Percentiles rank a stretch among this genome's conserved stretches.
These are phyloP conservation scores for Pythium aristosporum DNA, from an alignment of 352 stramenopile genomes.

Conservation along the genomic window DNA sequence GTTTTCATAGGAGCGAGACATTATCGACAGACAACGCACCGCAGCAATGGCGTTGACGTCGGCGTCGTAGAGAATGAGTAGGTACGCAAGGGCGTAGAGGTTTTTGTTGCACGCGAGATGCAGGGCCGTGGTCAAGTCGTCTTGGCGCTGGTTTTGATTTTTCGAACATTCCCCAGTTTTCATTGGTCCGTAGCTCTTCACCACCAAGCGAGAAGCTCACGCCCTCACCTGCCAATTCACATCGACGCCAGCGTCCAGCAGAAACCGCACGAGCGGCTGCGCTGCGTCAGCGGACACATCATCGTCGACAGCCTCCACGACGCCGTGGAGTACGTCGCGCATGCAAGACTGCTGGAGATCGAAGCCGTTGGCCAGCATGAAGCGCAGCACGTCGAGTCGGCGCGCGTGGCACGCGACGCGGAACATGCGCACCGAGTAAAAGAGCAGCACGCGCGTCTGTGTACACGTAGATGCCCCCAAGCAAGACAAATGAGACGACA, in stretches of 20 bases:
- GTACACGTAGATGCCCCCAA: too few relatives aligned
- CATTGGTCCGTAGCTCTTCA: not conserved
- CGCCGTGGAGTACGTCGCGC: slow-evolving; percentile 48
- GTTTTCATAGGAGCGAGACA: not conserved
- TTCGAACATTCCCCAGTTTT: not conserved
- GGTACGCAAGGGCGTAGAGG: slow-evolving; percentile 53
- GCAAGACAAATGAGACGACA: slow-evolving; percentile 27
- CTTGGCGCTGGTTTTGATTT: slow-evolving; percentile 30
- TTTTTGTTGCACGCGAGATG: slow-evolving; percentile 67
- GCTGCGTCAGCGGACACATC: slow-evolving; percentile 34
- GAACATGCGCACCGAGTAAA: slow-evolving; percentile 72
- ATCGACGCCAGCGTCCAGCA: slow-evolving; percentile 59
- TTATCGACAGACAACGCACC: slow-evolving; percentile 24
- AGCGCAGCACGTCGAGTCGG: slow-evolving; percentile 56
- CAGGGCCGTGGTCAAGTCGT: slow-evolving; percentile 61
- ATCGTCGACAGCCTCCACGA: slow-evolving; percentile 38
- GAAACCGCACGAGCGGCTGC: slow-evolving; percentile 58
- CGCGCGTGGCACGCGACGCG: slow-evolving; percentile 43
- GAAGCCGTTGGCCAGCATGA: slow-evolving; percentile 70
- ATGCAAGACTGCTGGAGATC: slow-evolving; percentile 56
- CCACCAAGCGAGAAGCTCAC: not conserved
- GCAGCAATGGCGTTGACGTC: slow-evolving; percentile 73
- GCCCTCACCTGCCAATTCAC: slow-evolving; percentile 66
- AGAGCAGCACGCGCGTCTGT: slow-evolving; percentile 52
- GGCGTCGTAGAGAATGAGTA: slow-evolving; percentile 67